A percentile compares a stretch with the other conserved stretches of the same genome.
These are phyloP conservation scores for Lecanicillium sp. DNA, from an alignment of 2,329 filamentous ascomycete species.

Conservation along the genomic window DNA sequence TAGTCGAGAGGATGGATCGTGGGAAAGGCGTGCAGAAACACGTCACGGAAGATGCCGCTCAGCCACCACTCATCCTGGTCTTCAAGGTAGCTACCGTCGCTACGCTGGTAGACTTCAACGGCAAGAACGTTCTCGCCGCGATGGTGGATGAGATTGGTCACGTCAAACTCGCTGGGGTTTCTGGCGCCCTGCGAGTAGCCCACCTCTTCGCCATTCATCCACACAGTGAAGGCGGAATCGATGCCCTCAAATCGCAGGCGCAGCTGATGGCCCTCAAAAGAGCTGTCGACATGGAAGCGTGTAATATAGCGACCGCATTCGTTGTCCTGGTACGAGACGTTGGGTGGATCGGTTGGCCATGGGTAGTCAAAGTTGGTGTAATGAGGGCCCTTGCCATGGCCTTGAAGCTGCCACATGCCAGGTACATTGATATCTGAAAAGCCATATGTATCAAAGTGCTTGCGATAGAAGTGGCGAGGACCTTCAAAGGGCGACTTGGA, in stretches of 20 bases:
- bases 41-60: constrained; percentile 61
- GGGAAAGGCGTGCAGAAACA: constrained; percentile 56
- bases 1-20: constrained; percentile 47
- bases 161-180: constrained; percentile 67
- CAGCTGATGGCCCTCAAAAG: constrained; percentile 44
- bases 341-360: constrained; percentile 59
- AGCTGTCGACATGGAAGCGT: constrained; percentile 42
- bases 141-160: constrained; percentile 43
- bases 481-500: constrained; percentile 37
- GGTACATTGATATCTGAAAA: constrained; percentile 48
- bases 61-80: constrained; percentile 67
- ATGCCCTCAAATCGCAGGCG: constrained; percentile 69
- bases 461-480: constrained; percentile 30
- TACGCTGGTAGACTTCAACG: constrained; percentile 65
- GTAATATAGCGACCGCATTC: constrained; percentile 57
- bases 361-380: constrained; percentile 65
- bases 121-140: constrained; percentile 46
- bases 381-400: constrained; percentile 54
- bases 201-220: constrained; percentile 58
- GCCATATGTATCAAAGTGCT: constrained; percentile 24
- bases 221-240: constrained; percentile 64
- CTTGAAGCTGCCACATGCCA: constrained; percentile 64
- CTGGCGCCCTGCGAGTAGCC: constrained; percentile 67
- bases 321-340: constrained; percentile 57
- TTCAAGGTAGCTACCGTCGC: constrained; percentile 65